Evolutionary conservation across 129 eudicot genomes (phyloP), one percentile per base, ranked within the genome.

Genomic region (Centella asiatica): DNA sequence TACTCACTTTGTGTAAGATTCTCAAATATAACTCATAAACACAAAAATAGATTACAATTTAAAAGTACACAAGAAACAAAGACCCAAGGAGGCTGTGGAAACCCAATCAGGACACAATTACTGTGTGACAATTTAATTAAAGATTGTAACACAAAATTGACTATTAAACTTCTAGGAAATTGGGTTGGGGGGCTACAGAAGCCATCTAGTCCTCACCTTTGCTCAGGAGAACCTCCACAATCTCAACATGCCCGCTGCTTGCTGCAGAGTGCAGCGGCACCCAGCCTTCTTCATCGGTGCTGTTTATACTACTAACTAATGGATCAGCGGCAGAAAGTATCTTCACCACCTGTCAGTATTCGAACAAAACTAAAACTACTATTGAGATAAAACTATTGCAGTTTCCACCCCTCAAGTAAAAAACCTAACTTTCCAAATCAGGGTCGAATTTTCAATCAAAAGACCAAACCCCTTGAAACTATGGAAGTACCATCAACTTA

Each of bases 251-350:
- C 13, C 99, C 99, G 72, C 94, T 81, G 74, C 96, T 92, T 22
- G 96, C 84, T 1, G 95, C 99, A 44, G 99, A 87, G 66, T 92
- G 99, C 58, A 87, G 73, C 0, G 99, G 96, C 9, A 81, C 86
- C 99, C 99, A 92, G 36, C 99, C 99, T 71, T 84, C 99, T 65
- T 87, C 96, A 52, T 93, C 96, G 33, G 74, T 66, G 60, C 76
- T 74, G 62, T 93, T 85, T 32, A 93, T 72, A 52, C 76, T 77
- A 62, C 84, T 73, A 50, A 71, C 70, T 4, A 75, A 80, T 10
- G 79, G 80, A 67, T 77, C 94, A 50, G 76, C 83, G 55, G 76
- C 83, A 23, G 99, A 74, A 33, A 93, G 80, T 44, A 93, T 65
- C 66, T 81, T 81, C 75, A 87, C 95, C 61, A 80, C 99, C 96